Evolutionary conservation across 2,329 filamentous ascomycete species (phyloP).

Genomic region (Chaetomium strumarium): DNA sequence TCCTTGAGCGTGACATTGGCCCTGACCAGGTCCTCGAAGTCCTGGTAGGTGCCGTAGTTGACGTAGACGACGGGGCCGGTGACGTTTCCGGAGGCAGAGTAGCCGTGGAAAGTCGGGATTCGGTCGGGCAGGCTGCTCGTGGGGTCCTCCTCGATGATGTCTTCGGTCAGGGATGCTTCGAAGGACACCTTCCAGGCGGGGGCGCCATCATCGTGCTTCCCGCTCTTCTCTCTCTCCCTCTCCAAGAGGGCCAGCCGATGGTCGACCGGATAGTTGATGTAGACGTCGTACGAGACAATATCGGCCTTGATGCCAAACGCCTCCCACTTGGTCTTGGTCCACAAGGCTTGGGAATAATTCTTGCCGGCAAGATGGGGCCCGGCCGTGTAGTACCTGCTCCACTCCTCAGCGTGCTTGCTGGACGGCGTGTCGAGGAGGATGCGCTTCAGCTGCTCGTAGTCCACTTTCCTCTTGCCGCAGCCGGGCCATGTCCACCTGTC

Average conservation of each 20-base stretch:
- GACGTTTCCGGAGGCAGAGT: slow-evolving; percentile 87
- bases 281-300: slow-evolving; percentile 68
- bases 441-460: slow-evolving; percentile 46
- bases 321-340: slow-evolving; percentile 69
- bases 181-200: slow-evolving; percentile 59
- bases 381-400: slow-evolving; percentile 72
- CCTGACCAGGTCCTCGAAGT: slow-evolving; percentile 74
- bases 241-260: slow-evolving; percentile 63
- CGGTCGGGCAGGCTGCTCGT: slow-evolving; percentile 67
- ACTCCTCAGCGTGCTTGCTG: slow-evolving; percentile 55
- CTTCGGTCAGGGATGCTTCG: slow-evolving; percentile 76
- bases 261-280: slow-evolving; percentile 70
- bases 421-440: slow-evolving; percentile 56
- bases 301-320: slow-evolving; percentile 61
- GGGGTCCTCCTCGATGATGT: slow-evolving; percentile 74
- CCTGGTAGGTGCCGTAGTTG: slow-evolving; percentile 82
- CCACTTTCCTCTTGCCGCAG: slow-evolving; percentile 29
- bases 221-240: slow-evolving; percentile 36
- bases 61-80: slow-evolving; percentile 82
- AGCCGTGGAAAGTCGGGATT: slow-evolving; percentile 89
- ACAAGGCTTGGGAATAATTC: slow-evolving; percentile 70
- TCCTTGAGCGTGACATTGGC: slow-evolving; percentile 71
- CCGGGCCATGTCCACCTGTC: slow-evolving; percentile 26
- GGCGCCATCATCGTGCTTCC: slow-evolving; percentile 22
- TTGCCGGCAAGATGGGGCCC: slow-evolving; percentile 72